Conservation (phyloP, 305 asterid species). For the Fraxinus velutina region DNA sequence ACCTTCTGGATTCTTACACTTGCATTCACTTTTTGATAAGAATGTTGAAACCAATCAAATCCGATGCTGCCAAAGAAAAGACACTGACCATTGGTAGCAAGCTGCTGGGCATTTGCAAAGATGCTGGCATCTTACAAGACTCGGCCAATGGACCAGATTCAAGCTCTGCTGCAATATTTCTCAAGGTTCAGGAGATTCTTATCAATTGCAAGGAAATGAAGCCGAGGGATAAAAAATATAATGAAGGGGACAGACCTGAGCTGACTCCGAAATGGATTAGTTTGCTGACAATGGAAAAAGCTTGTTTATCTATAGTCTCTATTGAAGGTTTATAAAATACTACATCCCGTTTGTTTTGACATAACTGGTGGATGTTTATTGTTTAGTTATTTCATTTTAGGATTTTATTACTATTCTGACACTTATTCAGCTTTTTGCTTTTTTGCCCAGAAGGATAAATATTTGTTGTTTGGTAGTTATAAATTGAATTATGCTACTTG, state of each 20-base stretch:
- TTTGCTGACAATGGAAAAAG: constrained; percentile 82
- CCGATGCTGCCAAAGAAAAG: constrained; percentile 44
- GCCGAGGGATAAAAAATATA: constrained; percentile 43
- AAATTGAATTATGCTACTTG: neutral
- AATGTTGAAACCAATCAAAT: constrained; percentile 56
- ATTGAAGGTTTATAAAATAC: constrained; percentile 57
- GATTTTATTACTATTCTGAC: neutral
- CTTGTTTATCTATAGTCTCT: constrained; percentile 65
- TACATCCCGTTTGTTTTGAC: constrained; percentile 16
- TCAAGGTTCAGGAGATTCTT: constrained; percentile 71
- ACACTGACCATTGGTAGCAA: constrained; percentile 62
- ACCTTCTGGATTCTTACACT: constrained; percentile 58
- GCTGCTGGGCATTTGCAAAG: constrained; percentile 71
- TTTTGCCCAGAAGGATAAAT: neutral
- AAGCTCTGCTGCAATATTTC: constrained; percentile 53
- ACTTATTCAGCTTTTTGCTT: neutral
- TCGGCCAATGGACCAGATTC: constrained; percentile 60
- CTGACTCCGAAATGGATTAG: constrained; percentile 76
- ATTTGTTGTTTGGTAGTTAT: neutral
- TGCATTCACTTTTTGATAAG: constrained; percentile 67
- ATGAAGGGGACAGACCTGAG: constrained; percentile 48
- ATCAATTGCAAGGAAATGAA: constrained; percentile 72
- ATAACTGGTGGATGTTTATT: neutral
- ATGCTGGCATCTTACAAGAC: constrained; percentile 54
- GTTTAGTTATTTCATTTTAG: neutral